phyloP scores from a whole-genome alignment of 495 filamentous ascomycete species.

The Podospora pseudocomata region DNA sequence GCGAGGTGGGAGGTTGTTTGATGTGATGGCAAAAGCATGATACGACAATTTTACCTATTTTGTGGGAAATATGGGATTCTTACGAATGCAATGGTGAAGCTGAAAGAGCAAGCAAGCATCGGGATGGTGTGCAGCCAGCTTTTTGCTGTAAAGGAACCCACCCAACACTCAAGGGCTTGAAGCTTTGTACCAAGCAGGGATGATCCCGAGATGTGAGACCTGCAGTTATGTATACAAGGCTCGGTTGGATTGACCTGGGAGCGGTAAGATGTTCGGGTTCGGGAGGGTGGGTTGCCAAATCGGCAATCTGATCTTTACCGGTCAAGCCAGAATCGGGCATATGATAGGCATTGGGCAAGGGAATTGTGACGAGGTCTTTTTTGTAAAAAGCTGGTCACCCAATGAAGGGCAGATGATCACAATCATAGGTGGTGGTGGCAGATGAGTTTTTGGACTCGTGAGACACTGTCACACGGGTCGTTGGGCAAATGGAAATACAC shows the following conservation, averaged over 20 bases:
- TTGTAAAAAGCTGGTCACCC: not conserved
- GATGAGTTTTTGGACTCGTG: not conserved
- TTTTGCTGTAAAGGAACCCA: too few species aligned
- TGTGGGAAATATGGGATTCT: not conserved
- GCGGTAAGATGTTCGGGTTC: not conserved
- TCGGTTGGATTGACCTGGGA: not conserved
- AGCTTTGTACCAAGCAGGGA: not conserved
- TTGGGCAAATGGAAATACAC: not conserved
- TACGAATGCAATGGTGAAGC: not conserved
- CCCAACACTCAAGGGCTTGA: too few species aligned
- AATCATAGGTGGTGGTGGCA: not conserved
- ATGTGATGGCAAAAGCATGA: not conserved
- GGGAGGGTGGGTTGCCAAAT: not conserved
- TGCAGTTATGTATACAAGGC: not conserved
- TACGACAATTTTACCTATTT: not conserved
- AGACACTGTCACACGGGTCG: not conserved
- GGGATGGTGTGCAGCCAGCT: not conserved
- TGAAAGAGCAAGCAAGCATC: not conserved
- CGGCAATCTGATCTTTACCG: not conserved
- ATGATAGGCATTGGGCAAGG: not conserved
- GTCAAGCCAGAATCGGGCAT: not conserved
- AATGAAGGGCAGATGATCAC: not conserved
- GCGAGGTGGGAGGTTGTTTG: constrained; percentile 73
- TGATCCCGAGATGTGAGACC: not conserved
- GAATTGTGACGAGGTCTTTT: not conserved